phyloP scores from a whole-genome alignment of 176 grass and related monocot species.

The Tillandsia fasciculata region DNA sequence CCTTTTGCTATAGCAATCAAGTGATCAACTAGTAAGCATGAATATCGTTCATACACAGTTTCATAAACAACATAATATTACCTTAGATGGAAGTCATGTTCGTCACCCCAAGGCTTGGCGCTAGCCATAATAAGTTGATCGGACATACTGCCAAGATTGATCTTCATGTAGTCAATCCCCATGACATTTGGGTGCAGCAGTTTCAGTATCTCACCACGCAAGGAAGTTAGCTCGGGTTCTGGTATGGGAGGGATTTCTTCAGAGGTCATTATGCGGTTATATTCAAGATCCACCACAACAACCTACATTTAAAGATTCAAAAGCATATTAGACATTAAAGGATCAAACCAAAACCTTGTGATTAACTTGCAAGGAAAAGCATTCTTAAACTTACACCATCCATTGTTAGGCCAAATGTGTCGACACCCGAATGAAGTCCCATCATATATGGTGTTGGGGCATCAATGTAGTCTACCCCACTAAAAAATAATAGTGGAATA shows the following conservation, averaged over 20 bases:
- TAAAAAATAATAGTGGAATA: conserved; percentile 98
- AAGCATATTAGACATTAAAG: background rate
- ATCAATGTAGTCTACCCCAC: conserved; percentile 99
- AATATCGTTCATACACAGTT: conserved; percentile 11
- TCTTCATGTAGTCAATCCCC: conserved; percentile 91
- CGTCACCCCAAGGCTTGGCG: conserved; percentile 67
- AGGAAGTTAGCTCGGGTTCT: conserved; percentile 70
- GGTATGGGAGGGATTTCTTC: conserved; percentile 95
- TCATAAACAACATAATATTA: conserved; percentile 29
- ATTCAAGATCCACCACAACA: conserved; percentile 95
- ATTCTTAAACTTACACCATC: conserved; percentile 81
- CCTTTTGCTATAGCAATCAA: background rate
- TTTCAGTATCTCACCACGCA: conserved; percentile 93
- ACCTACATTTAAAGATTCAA: conserved; percentile 42
- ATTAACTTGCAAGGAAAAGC: background rate
- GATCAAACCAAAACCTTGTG: background rate
- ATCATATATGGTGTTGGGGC: conserved; percentile 99
- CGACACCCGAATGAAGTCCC: conserved; percentile 98
- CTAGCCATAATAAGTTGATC: conserved; percentile 47
- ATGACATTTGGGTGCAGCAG: conserved; percentile 88
- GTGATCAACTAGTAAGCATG: background rate
- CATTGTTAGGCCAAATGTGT: conserved; percentile 85
- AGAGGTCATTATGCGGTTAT: conserved; percentile 78
- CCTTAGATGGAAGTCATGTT: conserved; percentile 98
- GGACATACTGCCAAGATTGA: conserved; percentile 79